These are phyloP conservation scores for Pyrenochaeta sp. DNA, from an alignment of 2,329 filamentous ascomycete genomes.

Conservation along the genomic window DNA sequence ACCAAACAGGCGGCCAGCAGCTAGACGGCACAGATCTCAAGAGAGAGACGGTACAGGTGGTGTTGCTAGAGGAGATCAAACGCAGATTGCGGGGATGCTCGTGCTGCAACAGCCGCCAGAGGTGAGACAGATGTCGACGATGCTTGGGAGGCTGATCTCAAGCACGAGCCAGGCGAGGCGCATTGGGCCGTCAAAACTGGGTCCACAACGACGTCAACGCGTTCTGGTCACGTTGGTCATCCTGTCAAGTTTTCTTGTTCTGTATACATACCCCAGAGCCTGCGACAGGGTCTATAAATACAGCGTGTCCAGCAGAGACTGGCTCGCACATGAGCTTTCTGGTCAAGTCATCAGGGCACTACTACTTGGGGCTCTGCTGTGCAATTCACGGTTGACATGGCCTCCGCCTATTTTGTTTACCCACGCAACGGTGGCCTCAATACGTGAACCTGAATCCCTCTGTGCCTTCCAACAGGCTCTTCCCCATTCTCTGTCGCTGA, in stretches of 20 bases:
- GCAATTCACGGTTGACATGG: not conserved
- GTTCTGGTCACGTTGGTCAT: constrained; percentile 10
- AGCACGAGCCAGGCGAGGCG: constrained; percentile 21
- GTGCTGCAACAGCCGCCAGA: constrained; percentile 21
- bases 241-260: not conserved
- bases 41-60: not conserved
- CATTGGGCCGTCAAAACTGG: constrained; percentile 10
- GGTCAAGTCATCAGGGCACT: no score
- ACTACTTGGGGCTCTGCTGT: no score
- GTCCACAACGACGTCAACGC: constrained; percentile 30
- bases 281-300: not conserved
- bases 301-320: no score
- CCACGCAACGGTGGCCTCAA: constrained; percentile 24
- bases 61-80: constrained; percentile 9
- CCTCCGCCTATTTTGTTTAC: not conserved
- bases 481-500: constrained; percentile 56
- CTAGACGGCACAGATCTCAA: constrained; percentile 2
- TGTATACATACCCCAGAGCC: not conserved
- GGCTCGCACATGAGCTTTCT: not conserved
- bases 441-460: constrained; percentile 58
- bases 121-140: constrained; percentile 23
- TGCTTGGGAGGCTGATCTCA: constrained; percentile 14
- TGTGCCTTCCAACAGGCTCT: constrained; percentile 60
- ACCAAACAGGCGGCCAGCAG: constrained; percentile 16
- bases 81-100: constrained; percentile 20